phyloP scores from a whole-genome alignment of 345 rosid genomes.

The Pistacia atlantica region DNA sequence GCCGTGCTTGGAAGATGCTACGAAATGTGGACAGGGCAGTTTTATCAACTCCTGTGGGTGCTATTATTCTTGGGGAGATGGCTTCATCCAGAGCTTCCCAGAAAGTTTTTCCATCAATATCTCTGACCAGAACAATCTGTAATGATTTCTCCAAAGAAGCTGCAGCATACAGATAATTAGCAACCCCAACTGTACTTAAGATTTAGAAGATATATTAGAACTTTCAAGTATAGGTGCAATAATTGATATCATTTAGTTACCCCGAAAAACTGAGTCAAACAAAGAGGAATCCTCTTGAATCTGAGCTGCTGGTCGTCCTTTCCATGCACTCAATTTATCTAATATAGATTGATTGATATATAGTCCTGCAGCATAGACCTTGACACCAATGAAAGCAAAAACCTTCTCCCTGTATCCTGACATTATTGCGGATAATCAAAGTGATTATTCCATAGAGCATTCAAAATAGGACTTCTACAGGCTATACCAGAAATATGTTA shows the following conservation, averaged over 20 bases:
- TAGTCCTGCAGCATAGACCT: conserved; percentile 87
- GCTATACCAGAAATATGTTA: conserved; percentile 1
- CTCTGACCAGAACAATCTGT: conserved; percentile 86
- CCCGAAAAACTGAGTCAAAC: conserved; percentile 54
- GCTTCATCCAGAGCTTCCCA: conserved; percentile 90
- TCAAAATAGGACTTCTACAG: neutral
- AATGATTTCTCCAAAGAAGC: conserved; percentile 64
- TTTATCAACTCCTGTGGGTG: conserved; percentile 51
- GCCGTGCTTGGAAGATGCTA: conserved; percentile 59
- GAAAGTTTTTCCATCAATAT: conserved; percentile 91
- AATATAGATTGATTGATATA: conserved; percentile 55
- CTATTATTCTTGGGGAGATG: conserved; percentile 68
- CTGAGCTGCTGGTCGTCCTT: conserved; percentile 53
- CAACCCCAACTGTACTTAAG: conserved; percentile 7
- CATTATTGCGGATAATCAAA: conserved; percentile 17
- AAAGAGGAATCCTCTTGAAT: conserved; percentile 54
- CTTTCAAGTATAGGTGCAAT: neutral
- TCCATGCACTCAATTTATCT: conserved; percentile 49
- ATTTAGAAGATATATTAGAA: conserved; percentile 3
- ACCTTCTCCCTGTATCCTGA: conserved; percentile 90
- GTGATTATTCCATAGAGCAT: neutral
- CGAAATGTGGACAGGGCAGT: conserved; percentile 68
- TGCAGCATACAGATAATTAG: conserved; percentile 26
- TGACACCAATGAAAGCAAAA: conserved; percentile 80
- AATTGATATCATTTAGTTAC: conserved; percentile 32